A percentile compares a stretch with the other conserved stretches of the same genome.
Conservation (phyloP, 345 rosid genomes). For the Hirschfeldia incana region DNA sequence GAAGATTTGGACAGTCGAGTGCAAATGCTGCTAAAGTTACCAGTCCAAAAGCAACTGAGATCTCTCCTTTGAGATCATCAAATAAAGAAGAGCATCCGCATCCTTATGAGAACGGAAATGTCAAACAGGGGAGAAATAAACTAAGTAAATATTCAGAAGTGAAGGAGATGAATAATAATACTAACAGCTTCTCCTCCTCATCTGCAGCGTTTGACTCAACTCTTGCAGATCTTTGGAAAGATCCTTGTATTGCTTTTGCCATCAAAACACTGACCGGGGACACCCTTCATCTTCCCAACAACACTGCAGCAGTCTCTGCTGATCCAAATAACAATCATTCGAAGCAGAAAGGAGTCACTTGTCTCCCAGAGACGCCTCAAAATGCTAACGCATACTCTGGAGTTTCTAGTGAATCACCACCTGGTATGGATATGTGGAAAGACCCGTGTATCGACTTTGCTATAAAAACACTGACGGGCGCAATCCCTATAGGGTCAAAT, state of each 20-base stretch:
- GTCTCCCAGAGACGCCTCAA: conserved; percentile 18
- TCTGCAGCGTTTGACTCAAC: conserved; percentile 46
- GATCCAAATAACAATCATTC: conserved; percentile 39
- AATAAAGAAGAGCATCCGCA: conserved; percentile 21
- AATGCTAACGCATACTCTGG: conserved; percentile 25
- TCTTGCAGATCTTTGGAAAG: conserved; percentile 73
- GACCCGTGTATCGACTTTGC: conserved; percentile 98
- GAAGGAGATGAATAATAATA: conserved; percentile 25
- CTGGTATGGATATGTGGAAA: conserved; percentile 57
- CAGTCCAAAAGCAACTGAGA: conserved; percentile 2
- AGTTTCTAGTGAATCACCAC: conserved; percentile 41
- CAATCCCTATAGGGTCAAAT: conserved; percentile 63
- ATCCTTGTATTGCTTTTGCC: conserved; percentile 98
- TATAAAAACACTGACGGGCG: conserved; percentile 80
- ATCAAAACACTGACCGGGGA: conserved; percentile 83
- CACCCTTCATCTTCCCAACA: conserved; percentile 45
- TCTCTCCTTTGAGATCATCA: background rate
- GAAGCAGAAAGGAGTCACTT: conserved; percentile 25
- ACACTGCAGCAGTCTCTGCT: conserved; percentile 32
- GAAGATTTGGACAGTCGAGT: conserved; percentile 10
- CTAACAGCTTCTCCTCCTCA: conserved; percentile 40
- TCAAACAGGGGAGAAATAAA: no score
- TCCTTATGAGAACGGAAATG: background rate
- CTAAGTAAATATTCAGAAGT: background rate
- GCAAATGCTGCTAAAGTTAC: conserved; percentile 17